Percentiles rank a stretch among this genome's conserved stretches.
These are phyloP conservation scores for Dactylonectria macrodidyma DNA, from an alignment of 2,329 filamentous ascomycete species.

Conservation along the genomic window DNA sequence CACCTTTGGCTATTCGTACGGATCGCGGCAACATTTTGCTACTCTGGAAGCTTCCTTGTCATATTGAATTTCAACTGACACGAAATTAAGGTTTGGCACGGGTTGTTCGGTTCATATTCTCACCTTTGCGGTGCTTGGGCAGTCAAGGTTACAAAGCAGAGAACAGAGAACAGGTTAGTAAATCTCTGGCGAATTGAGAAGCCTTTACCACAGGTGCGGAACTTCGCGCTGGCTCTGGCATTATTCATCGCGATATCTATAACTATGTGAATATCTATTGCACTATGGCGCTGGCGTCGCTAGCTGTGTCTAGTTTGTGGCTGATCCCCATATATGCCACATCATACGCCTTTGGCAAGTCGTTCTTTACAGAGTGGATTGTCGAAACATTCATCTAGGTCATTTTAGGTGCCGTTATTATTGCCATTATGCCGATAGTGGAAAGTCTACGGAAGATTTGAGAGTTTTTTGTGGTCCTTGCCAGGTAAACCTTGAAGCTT, in stretches of 20 bases:
- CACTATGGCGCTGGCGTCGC: not conserved
- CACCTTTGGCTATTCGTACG: not conserved
- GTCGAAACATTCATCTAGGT: not conserved
- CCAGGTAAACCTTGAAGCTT: too few relatives aligned
- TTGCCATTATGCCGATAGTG: not conserved
- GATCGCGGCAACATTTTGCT: not conserved
- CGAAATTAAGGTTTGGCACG: too few relatives aligned
- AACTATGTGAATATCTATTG: not conserved
- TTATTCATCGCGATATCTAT: not conserved
- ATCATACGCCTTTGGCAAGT: not conserved
- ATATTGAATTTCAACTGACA: too few relatives aligned
- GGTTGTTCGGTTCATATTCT: too few relatives aligned
- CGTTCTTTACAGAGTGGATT: not conserved
- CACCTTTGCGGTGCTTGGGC: too few relatives aligned
- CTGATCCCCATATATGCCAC: conserved; percentile 1
- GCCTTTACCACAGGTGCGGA: not conserved
- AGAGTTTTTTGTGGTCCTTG: not conserved
- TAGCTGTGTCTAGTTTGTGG: not conserved
- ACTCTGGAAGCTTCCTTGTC: not conserved
- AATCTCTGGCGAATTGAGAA: not conserved
- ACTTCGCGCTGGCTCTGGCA: not conserved
- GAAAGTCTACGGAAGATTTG: not conserved
- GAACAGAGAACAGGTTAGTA: not conserved
- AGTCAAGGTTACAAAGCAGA: not conserved
- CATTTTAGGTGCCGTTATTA: not conserved